phyloP scores from a whole-genome alignment of 495 filamentous ascomycete genomes.

The Astrocystis sublimbata region DNA sequence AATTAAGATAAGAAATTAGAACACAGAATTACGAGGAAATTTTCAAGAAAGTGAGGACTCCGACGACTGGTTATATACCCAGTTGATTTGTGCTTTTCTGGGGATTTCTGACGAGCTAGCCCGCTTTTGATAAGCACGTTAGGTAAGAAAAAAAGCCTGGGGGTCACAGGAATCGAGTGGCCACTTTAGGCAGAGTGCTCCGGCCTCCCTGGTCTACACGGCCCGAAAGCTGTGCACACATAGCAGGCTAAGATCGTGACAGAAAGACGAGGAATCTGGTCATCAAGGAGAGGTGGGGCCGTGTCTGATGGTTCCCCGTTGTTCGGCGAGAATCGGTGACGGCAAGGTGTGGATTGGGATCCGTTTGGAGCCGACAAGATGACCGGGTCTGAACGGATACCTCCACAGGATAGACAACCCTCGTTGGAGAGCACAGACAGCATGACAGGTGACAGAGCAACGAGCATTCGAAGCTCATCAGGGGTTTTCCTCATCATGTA shows the following conservation, averaged over 20 bases:
- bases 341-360: not conserved
- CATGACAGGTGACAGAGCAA: not conserved
- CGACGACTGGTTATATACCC: conserved; percentile 7
- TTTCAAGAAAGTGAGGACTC: not conserved
- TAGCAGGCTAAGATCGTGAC: not conserved
- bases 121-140: conserved; percentile 9
- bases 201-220: not conserved
- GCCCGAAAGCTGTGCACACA: not conserved
- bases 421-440: not conserved
- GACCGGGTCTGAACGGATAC: conserved; percentile 1
- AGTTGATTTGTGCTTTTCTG: not conserved
- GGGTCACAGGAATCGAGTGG: not conserved
- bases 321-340: conserved; percentile 12
- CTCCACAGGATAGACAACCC: not conserved
- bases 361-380: not conserved
- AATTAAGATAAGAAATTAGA: not conserved
- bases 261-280: conserved; percentile 1
- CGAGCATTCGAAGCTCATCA: not conserved
- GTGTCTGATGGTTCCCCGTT: not conserved
- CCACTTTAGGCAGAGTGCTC: not conserved
- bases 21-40: not conserved
- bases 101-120: not conserved
- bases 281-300: conserved; percentile 11
- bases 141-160: not conserved
- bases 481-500: not conserved